Conservation (phyloP, 306 rosid genomes). For the Vicia sativa region DNA sequence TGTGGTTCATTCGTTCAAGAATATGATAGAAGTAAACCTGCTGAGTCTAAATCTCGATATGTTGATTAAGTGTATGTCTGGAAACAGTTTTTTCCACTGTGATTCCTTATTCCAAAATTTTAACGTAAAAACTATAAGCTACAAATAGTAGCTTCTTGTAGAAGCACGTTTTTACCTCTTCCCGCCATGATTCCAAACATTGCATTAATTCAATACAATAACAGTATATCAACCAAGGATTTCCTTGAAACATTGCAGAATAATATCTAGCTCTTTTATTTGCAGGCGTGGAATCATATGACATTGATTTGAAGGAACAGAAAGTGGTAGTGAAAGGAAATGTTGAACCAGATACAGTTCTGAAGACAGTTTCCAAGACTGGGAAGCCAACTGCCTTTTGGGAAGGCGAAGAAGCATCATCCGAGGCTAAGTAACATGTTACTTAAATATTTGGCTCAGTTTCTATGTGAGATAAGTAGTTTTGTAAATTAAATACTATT, state of each 20-base stretch:
- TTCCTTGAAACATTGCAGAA: neutral
- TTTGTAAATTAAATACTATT: slow-evolving; percentile 28
- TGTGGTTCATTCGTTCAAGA: neutral
- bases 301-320: slow-evolving; percentile 81
- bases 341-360: slow-evolving; percentile 69
- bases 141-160: too few species aligned
- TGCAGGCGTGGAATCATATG: slow-evolving; percentile 88
- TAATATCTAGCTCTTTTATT: slow-evolving; percentile 22
- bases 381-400: slow-evolving; percentile 91
- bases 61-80: too few species aligned
- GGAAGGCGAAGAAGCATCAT: slow-evolving; percentile 64
- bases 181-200: too few species aligned
- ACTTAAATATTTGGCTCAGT: slow-evolving; percentile 40
- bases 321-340: slow-evolving; percentile 94
- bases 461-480: slow-evolving; percentile 31
- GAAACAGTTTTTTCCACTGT: too few species aligned
- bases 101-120: too few species aligned
- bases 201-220: neutral
- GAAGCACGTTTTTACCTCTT: too few species aligned
- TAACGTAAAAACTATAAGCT: too few species aligned
- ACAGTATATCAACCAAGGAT: slow-evolving; percentile 2
- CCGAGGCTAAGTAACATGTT: slow-evolving; percentile 47
- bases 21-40: neutral
- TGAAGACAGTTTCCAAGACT: slow-evolving; percentile 85
- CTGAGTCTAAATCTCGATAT: neutral